Evolutionary conservation across 805 yeast species (phyloP), one percentile per base, ranked within the genome.

Genomic region (Blastobotrys mokoenaii): DNA sequence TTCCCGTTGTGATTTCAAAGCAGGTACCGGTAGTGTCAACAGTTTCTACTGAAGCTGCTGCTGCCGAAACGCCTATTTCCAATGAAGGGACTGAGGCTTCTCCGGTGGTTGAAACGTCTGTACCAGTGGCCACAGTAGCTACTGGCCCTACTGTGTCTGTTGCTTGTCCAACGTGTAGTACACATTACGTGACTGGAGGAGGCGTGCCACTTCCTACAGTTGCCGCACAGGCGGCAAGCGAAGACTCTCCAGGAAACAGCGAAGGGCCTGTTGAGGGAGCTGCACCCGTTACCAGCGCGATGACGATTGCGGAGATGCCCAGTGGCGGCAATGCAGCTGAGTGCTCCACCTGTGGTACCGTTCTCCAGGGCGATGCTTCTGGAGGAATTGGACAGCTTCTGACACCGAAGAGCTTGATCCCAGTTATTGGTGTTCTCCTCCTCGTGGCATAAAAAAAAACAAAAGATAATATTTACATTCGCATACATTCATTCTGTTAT

Each of bases 241-340:
- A 16, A 8, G 16, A 36, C 11, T 38, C 29, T 12, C 31, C 31
- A 12, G 10, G 40, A 10, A 11, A 14, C 31, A 20, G 9, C 40
- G 9, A 20, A 18, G 29, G 9, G 40, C 20, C 8, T 4, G 11
- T 36, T 16, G 38, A 12, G 5, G 18, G n/a, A 7, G 18, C 38
- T 14, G 38, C 16, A 6, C 8, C 11, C 16, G 38, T 12, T 41
- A n/a, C n/a, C n/a, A n/a, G n/a, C n/a, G 30, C 33, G 39, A 17
- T 41, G 31, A 12, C 11, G 44, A 17, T 17, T 18, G 14, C 11
- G 38, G 38, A n/a, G 32, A 20, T 14, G 44, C 39, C 9, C 20
- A 18, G 25, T 41, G 25, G 25, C 9, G 16, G 44, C 39, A n/a
- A n/a, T n/a, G n/a, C n/a, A n/a, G n/a, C n/a, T n/a, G n/a, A n/a